These are phyloP conservation scores for Trichoderma hamatum DNA, from an alignment of 2,329 filamentous ascomycete species.

Conservation along the genomic window DNA sequence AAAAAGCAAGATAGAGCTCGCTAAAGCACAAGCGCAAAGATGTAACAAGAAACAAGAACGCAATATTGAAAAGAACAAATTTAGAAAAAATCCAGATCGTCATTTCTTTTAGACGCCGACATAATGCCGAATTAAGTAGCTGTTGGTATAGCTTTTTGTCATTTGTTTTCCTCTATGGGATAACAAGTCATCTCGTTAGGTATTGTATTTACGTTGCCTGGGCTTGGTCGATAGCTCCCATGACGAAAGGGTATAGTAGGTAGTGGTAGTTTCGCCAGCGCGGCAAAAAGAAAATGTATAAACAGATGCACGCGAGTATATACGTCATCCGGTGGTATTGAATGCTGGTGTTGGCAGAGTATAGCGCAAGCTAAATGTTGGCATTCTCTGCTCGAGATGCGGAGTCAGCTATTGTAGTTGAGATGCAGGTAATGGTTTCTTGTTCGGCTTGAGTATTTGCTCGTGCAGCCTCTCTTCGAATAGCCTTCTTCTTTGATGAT, in stretches of 20 bases:
- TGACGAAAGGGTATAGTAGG: conserved; percentile 16
- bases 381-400: not conserved
- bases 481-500: conserved; percentile 25
- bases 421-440: not conserved
- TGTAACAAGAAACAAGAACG: not conserved
- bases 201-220: not conserved
- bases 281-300: not conserved
- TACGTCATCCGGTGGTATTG: conserved; percentile 3
- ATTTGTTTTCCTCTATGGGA: not conserved
- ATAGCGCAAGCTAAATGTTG: not conserved
- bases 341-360: not conserved
- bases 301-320: conserved; percentile 15
- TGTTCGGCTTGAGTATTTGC: not conserved
- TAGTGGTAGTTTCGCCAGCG: not conserved
- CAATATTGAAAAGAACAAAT: conserved; percentile 2
- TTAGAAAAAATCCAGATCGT: conserved; percentile 6
- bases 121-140: conserved; percentile 20
- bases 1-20: conserved; percentile 8
- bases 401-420: not conserved
- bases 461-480: conserved; percentile 16
- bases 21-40: conserved; percentile 7
- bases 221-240: conserved; percentile 9
- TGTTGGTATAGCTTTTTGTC: conserved; percentile 10
- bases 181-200: not conserved
- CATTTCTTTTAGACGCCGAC: conserved; percentile 19